Base-by-base conservation (phyloP, 73 alveolate species). In the Loxodes magnus region DNA sequence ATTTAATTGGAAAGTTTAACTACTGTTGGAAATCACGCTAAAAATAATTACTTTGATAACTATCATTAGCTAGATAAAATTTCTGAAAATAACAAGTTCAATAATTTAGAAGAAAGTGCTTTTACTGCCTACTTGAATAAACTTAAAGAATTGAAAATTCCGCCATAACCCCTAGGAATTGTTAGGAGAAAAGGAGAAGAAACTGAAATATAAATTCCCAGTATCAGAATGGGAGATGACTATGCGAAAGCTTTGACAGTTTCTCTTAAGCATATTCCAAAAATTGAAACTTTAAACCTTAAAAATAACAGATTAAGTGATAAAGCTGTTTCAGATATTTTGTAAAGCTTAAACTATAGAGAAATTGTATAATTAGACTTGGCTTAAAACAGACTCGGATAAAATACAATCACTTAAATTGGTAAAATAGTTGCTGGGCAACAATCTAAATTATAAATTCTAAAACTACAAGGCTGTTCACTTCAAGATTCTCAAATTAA, bases 161-260 rank as follows among this genome's bases (percentile, higher is more conserved):
- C 10, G 6, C 53, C 53, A 29, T 16, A 12, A 2, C 35, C 53
- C 7, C 19, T 39, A 9, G 53, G 53, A 39, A 39, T 39, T 12
- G 15, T 39, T 16, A 9, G 15, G 2, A 39, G 19, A n/a, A 15
- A n/a, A 12, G 53, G 53, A 39, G 1, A 9, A 2, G 53, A 39
- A 16, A 12, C 53, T 0, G 15, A 9, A 2, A 12, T 39, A 9
- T n/a, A 39, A 9, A 16, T 16, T 16, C 53, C 14, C 20, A 16
- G 6, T n/a, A 9, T 9, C 9, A 39, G 53, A 2, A 39, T 39
- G 53, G 53, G 53, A n/a, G 53, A 39, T 16, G 19, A 39, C 6
- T 39, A 39, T 29, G 53, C 53, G 19, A 15, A 39, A 39, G 53
- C 53, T n/a, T 12, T 39, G 7, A 16, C 53, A 9, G 15, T 10